These are phyloP conservation scores for Tolypocladium album DNA, from an alignment of 2,329 filamentous ascomycete genomes.

Conservation along the genomic window DNA sequence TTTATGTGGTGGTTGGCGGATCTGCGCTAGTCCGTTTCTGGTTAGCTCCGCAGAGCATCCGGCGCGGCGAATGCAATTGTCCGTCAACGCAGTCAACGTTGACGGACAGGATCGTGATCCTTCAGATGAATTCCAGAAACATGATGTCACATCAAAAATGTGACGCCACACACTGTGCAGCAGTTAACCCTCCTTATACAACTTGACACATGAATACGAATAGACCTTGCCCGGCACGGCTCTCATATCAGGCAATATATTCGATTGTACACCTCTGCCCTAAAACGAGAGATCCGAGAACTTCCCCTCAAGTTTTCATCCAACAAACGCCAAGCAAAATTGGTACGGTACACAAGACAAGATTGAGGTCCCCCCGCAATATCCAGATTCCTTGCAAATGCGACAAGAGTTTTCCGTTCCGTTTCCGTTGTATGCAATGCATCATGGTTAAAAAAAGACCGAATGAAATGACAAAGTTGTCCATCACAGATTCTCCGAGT, in stretches of 20 bases:
- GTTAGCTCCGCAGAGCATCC: neutral
- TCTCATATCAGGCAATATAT: neutral
- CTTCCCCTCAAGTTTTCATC: no score
- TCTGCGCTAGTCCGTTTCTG: neutral
- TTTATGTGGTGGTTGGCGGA: conserved; percentile 6
- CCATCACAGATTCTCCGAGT: conserved; percentile 9
- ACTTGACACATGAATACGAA: neutral
- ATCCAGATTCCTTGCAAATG: neutral
- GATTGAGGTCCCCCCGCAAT: neutral
- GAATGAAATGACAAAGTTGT: neutral
- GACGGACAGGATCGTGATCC: neutral
- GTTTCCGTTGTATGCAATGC: neutral
- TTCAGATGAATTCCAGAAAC: neutral
- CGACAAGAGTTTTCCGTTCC: neutral
- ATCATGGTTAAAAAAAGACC: neutral
- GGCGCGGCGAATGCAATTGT: neutral
- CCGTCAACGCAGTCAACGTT: neutral
- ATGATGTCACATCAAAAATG: no score
- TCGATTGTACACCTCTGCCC: neutral
- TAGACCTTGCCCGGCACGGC: neutral
- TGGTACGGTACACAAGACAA: neutral
- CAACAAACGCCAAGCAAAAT: neutral
- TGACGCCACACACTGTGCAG: no score
- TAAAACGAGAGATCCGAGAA: neutral
- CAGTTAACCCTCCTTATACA: no score